Evolutionary conservation across 768 basidiomycete genomes (phyloP), one percentile per base, ranked within the genome.

Genomic region (Lentinus brumalis): DNA sequence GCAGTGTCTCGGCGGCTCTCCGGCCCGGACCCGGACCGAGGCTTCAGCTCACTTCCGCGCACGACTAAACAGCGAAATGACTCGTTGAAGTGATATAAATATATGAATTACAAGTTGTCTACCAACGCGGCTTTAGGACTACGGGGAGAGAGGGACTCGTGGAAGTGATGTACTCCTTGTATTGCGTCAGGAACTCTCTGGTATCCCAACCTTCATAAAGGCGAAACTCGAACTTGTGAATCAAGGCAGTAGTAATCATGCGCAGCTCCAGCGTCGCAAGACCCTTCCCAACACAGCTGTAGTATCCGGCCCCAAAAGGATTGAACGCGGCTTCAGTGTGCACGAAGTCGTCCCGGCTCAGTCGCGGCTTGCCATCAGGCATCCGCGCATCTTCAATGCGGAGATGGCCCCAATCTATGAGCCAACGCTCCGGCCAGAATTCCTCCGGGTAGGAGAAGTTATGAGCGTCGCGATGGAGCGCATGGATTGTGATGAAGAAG

Each of bases 211-310:
- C 57, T 4, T 70, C 70, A 26, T 56, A 70, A 49, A 78, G 70
- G 47, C 61, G 45, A 45, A 75, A 62, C 30, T 75, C 69, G 54
- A 77, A 75, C 56, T 67, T 66, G 62, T 74, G 74, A 63, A 78
- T 54, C 41, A 77, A 54, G 21, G 71, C 41, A 35, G 66, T 64
- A 8, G 75, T 30, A 26, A 76, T 59, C 47, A 62, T 67, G 47
- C 71, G 71, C 63, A 77, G 56, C 60, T 77, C 75, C 29, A 69
- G 65, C 60, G 74, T 66, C 45, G 81, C 81, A 15, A 80, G 70
- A 69, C 77, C 62, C 63, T 76, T 78, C 16, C 83, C 83, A 8
- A 75, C 77, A 62, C 84, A 85, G 61, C 81, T 81, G 10, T 77
- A 75, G 11, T 81, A 80, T 0, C 84, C 83, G 41, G 71, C 68